phyloP scores from a whole-genome alignment of 2,329 filamentous ascomycete species.

The Coleophoma cylindrospora region DNA sequence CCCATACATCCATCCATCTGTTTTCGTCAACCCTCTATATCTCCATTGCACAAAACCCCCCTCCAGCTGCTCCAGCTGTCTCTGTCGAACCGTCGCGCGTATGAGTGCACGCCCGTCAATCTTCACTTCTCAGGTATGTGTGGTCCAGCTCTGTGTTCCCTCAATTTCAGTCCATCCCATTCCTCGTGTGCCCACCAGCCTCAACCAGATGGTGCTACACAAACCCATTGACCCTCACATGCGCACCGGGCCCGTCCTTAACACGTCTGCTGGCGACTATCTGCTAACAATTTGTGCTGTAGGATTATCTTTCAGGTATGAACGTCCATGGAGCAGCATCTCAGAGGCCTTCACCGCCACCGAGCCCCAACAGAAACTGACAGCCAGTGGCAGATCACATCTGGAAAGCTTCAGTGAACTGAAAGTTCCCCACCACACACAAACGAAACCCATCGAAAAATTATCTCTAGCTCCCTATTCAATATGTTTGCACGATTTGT shows the following conservation, averaged over 20 bases:
- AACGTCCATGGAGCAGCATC: conserved; percentile 1
- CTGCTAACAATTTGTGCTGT: conserved; percentile 35
- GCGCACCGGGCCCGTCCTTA: no score
- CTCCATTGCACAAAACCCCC: not conserved
- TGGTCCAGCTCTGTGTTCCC: conserved; percentile 3
- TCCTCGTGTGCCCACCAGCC: not conserved
- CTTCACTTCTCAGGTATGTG: conserved; percentile 80
- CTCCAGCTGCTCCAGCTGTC: conserved; percentile 4
- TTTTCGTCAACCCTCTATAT: no score
- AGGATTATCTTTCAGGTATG: conserved; percentile 74
- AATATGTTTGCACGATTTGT: conserved; percentile 58
- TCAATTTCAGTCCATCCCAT: not conserved
- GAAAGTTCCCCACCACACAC: conserved; percentile 18
- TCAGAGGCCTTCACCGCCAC: conserved; percentile 12
- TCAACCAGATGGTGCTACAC: not conserved
- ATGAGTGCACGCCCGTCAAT: conserved; percentile 81
- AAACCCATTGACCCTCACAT: not conserved
- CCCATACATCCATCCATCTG: not conserved
- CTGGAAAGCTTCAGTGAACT: conserved; percentile 37
- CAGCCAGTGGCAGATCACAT: conserved; percentile 30
- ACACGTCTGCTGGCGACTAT: conserved; percentile 9
- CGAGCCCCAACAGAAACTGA: conserved; percentile 7
- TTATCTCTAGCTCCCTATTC: conserved; percentile 20
- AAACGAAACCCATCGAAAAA: conserved; percentile 9
- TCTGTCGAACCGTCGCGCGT: conserved; percentile 48